These are phyloP conservation scores for Dothideomycetes sp. DNA, from an alignment of 2,329 filamentous ascomycete species.

Conservation along the genomic window DNA sequence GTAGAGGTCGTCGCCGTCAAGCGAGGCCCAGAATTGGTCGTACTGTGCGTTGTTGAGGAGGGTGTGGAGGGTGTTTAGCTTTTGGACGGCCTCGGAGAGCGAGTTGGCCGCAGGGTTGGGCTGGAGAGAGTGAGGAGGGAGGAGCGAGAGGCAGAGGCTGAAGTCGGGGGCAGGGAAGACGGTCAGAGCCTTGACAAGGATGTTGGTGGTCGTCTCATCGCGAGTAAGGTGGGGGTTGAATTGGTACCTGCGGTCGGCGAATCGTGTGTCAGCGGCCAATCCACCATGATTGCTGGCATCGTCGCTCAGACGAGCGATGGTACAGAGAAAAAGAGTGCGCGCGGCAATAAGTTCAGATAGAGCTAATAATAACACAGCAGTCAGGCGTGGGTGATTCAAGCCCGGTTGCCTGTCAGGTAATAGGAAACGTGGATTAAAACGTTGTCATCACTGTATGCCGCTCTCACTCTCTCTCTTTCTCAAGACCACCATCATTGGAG, in stretches of 20 bases:
- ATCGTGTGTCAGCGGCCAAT: slow-evolving; percentile 3
- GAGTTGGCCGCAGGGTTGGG: slow-evolving; percentile 43
- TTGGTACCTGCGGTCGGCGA: slow-evolving; percentile 62
- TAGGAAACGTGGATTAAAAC: slow-evolving; percentile 86
- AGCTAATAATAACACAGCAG: slow-evolving; percentile 66
- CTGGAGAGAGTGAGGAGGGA: slow-evolving; percentile 69
- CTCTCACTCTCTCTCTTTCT: neutral
- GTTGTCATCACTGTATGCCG: slow-evolving; percentile 39
- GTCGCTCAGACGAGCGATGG: neutral
- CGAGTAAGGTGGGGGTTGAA: slow-evolving; percentile 98
- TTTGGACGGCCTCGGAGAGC: slow-evolving; percentile 81
- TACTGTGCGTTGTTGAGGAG: slow-evolving; percentile 88
- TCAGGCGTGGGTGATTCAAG: slow-evolving; percentile 39
- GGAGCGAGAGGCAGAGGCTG: slow-evolving; percentile 84
- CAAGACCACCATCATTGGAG: neutral
- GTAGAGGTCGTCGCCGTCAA: slow-evolving; percentile 91
- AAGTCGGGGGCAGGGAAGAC: slow-evolving; percentile 96
- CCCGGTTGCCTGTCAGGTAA: slow-evolving; percentile 67
- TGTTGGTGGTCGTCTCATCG: slow-evolving; percentile 96
- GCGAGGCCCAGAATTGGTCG: slow-evolving; percentile 79
- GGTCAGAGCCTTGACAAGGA: slow-evolving; percentile 94
- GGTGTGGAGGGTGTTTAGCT: slow-evolving; percentile 72
- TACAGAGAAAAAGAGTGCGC: slow-evolving; percentile 10
- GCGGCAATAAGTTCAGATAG: too few relatives aligned
- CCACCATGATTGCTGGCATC: neutral